Base-by-base conservation (phyloP, 495 filamentous ascomycete species). In the Penicillium odoratum region DNA sequence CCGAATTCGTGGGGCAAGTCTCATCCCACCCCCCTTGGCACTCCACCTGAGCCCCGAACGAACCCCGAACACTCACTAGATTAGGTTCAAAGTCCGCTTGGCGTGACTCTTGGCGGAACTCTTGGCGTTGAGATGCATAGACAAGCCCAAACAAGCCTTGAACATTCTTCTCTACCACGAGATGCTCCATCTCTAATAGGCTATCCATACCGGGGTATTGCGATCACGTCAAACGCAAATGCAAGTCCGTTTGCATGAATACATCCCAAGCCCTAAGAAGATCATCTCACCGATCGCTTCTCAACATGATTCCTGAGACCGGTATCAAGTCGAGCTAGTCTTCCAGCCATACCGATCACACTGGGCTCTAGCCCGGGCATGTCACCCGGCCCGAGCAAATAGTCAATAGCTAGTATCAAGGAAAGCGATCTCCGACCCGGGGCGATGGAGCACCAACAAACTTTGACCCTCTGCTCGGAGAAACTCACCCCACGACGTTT, bases 51-150 rank as follows among this genome's bases (percentile, higher is more conserved):
- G 8, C 15, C 48, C 29, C 28, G 21, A 21, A 21, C 21, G 7
- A 7, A 9, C 28, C 48, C 29, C 31, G 31, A 8, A 25, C 11
- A 38, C 11, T 15, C 11, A 7, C 34, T 21, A 33, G 11, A 25
- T 51, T 6, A 5, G 46, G 28, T 11, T 48, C 10, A 48, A 8
- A n/a, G 21, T 9, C 21, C 15, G 7, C 51, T 53, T 53, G 25
- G 25, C 51, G 21, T 7, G 13, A n/a, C 15, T 29, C 51, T 53
- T 42, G 51, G 51, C 51, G 26, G 28, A 9, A 7, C 2, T 26
- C 44, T 47, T 47, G 44, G 28, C 28, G 28, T 48, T 48, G n/a
- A 31, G 26, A 53, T 44, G 51, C 51, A 53, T 10, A 21, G 13
- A 53, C 18, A 29, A 53, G 36, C 4, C 36, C 51, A 21, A 42